These are phyloP conservation scores for Teratosphaeriaceae sp. DNA, from an alignment of 2,329 filamentous ascomycete genomes.

Conservation along the genomic window DNA sequence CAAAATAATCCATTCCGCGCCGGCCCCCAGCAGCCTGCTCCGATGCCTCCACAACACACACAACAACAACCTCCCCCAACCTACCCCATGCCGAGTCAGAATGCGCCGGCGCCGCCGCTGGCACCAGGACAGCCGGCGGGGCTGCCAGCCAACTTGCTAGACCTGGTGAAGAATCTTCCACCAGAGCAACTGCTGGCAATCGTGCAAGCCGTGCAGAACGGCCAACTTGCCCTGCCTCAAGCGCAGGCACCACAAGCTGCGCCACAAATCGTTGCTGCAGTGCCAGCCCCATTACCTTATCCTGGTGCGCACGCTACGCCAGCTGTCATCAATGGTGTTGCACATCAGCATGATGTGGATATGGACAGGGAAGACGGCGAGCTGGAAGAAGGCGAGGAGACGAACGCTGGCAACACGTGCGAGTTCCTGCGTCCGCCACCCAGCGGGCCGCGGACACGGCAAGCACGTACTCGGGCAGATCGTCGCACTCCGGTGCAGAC, in stretches of 20 bases:
- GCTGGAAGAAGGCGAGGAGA: slow-evolving; percentile 61
- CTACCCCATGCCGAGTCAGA: too few species aligned
- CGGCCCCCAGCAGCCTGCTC: slow-evolving; percentile 1
- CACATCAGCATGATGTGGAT: slow-evolving; percentile 22
- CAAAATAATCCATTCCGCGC: slow-evolving; percentile 16
- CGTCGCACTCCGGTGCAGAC: slow-evolving; percentile 2
- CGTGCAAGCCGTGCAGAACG: slow-evolving; percentile 20
- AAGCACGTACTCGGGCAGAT: neutral
- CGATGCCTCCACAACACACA: slow-evolving; percentile 3
- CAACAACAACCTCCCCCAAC: slow-evolving; percentile 7
- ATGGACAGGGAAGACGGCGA: slow-evolving; percentile 66
- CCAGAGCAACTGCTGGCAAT: slow-evolving; percentile 24
- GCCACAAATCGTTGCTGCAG: slow-evolving; percentile 1
- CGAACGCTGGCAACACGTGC: slow-evolving; percentile 9
- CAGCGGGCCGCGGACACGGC: slow-evolving; percentile 20
- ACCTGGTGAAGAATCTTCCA: slow-evolving; percentile 18
- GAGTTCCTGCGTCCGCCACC: slow-evolving; percentile 23
- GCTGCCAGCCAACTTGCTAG: slow-evolving; percentile 12
- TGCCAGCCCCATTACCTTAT: slow-evolving; percentile 1
- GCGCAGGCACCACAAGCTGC: slow-evolving; percentile 6
- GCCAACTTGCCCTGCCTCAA: slow-evolving; percentile 20
- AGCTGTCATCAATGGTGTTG: neutral
- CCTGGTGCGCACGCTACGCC: neutral
- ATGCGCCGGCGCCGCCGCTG: neutral
- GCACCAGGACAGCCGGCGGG: neutral